phyloP scores from a whole-genome alignment of 2,329 filamentous ascomycete genomes.

The Byssothecium circinans region DNA sequence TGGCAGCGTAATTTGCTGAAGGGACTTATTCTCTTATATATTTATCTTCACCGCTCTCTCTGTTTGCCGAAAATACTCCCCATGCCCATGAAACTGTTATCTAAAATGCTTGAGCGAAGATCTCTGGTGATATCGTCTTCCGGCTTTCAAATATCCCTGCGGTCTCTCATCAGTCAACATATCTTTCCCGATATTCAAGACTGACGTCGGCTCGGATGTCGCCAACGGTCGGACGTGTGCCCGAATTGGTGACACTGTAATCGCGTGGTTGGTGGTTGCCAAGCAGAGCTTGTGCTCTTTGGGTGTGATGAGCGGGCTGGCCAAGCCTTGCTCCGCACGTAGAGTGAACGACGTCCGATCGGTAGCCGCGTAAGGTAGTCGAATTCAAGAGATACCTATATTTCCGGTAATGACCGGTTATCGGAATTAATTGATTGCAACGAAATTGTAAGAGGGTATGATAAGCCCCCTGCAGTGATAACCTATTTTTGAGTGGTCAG shows the following conservation, averaged over 20 bases:
- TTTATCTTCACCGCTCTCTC: neutral
- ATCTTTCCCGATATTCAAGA: neutral
- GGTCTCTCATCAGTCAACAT: neutral
- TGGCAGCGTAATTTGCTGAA: neutral
- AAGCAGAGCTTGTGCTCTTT: neutral
- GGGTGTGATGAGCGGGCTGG: neutral
- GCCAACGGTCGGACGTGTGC: neutral
- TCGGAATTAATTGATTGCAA: too few relatives aligned
- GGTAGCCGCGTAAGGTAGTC: too few relatives aligned
- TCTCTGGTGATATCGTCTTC: neutral
- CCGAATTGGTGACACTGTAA: neutral
- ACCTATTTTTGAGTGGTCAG: too few relatives aligned
- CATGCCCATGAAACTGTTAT: neutral
- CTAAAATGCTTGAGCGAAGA: neutral
- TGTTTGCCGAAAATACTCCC: neutral
- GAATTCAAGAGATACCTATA: too few relatives aligned
- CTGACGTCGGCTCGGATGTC: neutral
- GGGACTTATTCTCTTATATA: neutral
- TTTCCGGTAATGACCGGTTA: too few relatives aligned
- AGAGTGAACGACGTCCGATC: too few relatives aligned
- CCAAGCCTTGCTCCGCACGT: neutral
- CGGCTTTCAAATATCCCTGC: neutral
- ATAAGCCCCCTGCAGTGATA: too few relatives aligned
- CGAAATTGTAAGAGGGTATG: too few relatives aligned
- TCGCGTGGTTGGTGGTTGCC: neutral